Evolutionary conservation across 768 basidiomycete genomes (phyloP).

Genomic region (Tremella yokohamensis): DNA sequence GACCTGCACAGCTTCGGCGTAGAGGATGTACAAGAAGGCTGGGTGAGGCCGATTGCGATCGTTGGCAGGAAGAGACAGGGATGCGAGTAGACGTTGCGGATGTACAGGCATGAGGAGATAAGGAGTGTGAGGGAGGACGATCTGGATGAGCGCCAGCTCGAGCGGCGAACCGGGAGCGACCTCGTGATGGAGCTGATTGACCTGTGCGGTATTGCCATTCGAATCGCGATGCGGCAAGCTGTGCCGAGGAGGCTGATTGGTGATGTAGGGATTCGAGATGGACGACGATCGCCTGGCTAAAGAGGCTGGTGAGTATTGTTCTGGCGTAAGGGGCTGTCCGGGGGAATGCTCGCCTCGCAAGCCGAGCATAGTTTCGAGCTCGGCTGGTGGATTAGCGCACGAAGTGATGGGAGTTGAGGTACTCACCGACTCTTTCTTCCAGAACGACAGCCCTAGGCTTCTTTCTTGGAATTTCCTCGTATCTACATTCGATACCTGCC

Average conservation of each 20-base stretch:
- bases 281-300: too few relatives aligned
- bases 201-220: neutral
- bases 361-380: conserved; percentile 15
- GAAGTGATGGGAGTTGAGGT: too few relatives aligned
- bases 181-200: conserved; percentile 11
- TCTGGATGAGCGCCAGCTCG: conserved; percentile 30
- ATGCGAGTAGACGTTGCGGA: conserved; percentile 39
- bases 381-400: conserved; percentile 11
- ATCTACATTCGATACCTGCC: conserved; percentile 31
- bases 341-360: conserved; percentile 10
- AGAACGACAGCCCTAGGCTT: conserved; percentile 32
- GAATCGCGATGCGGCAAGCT: neutral
- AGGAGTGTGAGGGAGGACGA: conserved; percentile 37
- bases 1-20: conserved; percentile 35
- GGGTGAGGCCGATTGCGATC: conserved; percentile 42
- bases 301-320: conserved; percentile 1
- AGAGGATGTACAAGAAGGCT: conserved; percentile 43
- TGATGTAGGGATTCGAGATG: neutral
- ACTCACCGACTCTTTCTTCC: conserved; percentile 42
- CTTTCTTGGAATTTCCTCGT: conserved; percentile 31
- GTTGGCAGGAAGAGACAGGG: conserved; percentile 21
- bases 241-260: neutral
- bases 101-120: conserved; percentile 41
- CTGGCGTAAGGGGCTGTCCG: conserved; percentile 3
- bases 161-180: conserved; percentile 30